Conservation (phyloP, 129 eudicot species). For the Glebionis coronaria region DNA sequence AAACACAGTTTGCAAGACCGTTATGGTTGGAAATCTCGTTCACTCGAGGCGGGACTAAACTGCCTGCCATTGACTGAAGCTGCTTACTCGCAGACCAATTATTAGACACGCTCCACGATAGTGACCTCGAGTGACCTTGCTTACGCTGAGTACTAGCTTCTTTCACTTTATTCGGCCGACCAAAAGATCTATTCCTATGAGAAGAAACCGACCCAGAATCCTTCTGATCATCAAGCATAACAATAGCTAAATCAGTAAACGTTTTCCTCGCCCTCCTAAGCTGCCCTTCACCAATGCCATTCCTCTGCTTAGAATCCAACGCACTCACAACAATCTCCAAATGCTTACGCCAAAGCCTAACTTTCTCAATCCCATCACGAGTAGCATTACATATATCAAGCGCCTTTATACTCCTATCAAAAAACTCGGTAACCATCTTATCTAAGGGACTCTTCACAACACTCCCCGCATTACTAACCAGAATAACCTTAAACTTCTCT, state of each 20-base stretch:
- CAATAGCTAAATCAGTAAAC: conserved; percentile 66
- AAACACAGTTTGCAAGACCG: conserved; percentile 53
- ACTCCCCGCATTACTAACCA: conserved; percentile 36
- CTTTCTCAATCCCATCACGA: conserved; percentile 79
- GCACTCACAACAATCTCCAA: conserved; percentile 64
- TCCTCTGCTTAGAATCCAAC: conserved; percentile 50
- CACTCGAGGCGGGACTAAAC: conserved; percentile 52
- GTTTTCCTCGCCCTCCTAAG: conserved; percentile 77
- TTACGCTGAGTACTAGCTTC: conserved; percentile 34
- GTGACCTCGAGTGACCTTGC: conserved; percentile 69
- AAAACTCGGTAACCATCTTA: conserved; percentile 45
- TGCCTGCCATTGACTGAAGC: conserved; percentile 63
- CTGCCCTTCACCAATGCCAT: conserved; percentile 54
- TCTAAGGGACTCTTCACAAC: conserved; percentile 61
- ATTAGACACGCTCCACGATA: conserved; percentile 91
- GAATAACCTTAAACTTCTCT: conserved; percentile 52
- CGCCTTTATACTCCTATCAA: conserved; percentile 65
- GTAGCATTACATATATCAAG: conserved; percentile 82
- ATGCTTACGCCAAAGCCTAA: conserved; percentile 69
- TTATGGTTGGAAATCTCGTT: conserved; percentile 45
- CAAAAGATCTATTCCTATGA: conserved; percentile 65
- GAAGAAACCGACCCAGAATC: conserved; percentile 56
- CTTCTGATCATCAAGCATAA: conserved; percentile 68
- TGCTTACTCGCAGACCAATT: conserved; percentile 89
- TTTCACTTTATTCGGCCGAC: conserved; percentile 59